Percentiles rank a stretch among this genome's conserved stretches.
Conservation (phyloP, 208 protist genomes). For the Wallacemonas sp. region DNA sequence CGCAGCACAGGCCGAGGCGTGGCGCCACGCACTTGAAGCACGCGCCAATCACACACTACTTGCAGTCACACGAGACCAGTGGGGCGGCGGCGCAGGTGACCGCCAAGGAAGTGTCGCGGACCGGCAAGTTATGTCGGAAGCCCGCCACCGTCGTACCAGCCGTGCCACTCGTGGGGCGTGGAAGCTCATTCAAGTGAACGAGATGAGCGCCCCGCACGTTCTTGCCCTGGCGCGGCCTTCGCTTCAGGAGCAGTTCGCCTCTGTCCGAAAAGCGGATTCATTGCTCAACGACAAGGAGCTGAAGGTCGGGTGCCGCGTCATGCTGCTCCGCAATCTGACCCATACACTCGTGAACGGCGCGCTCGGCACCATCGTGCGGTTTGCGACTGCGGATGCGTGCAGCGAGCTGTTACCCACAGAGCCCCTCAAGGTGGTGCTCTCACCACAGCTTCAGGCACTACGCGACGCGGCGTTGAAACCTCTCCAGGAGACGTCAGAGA, state of each 20-base stretch:
- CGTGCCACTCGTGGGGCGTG: background rate
- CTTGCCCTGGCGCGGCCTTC: slow-evolving; percentile 19
- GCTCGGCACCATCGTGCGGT: slow-evolving; percentile 69
- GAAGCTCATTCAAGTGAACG: background rate
- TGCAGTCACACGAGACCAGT: no score
- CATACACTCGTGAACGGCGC: slow-evolving; percentile 71
- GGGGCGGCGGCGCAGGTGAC: no score
- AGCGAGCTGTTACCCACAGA: slow-evolving; percentile 4
- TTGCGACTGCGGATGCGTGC: slow-evolving; percentile 24
- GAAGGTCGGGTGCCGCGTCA: slow-evolving; percentile 85
- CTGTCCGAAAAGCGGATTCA: slow-evolving; percentile 39
- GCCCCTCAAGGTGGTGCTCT: slow-evolving; percentile 22
- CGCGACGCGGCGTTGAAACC: background rate
- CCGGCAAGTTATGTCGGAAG: background rate
- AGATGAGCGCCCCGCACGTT: slow-evolving; percentile 8
- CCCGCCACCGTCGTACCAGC: background rate
- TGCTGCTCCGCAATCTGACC: slow-evolving; percentile 84
- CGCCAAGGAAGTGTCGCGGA: background rate
- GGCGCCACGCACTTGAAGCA: background rate
- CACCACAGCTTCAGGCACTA: background rate
- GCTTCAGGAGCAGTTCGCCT: slow-evolving; percentile 32
- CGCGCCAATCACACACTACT: no score
- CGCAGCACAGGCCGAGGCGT: background rate
- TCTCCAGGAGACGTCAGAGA: background rate
- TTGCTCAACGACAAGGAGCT: slow-evolving; percentile 72